A percentile compares a stretch with the other conserved stretches of the same genome.
Evolutionary conservation across 306 rosid species (phyloP).

Genomic region (Malus sieversii): DNA sequence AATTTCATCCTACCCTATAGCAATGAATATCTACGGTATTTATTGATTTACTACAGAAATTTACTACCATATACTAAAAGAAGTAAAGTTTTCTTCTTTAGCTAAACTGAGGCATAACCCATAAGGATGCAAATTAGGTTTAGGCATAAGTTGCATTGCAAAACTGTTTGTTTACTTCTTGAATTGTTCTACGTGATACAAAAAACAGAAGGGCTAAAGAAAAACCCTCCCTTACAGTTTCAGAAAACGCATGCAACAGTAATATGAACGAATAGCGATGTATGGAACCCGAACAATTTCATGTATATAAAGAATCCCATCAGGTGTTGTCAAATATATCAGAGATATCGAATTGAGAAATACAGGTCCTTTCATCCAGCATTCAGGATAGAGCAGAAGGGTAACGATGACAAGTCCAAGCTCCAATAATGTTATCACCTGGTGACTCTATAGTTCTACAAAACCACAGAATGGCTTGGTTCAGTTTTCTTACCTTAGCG

Average conservation of each 20-base stretch:
- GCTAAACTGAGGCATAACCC: too few relatives aligned
- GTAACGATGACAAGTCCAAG: neutral
- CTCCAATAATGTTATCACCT: neutral
- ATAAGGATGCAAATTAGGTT: too few relatives aligned
- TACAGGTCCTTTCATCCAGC: neutral
- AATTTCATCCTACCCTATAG: too few relatives aligned
- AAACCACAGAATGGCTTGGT: neutral
- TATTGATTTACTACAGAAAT: too few relatives aligned
- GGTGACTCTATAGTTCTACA: constrained; percentile 5
- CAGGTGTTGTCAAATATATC: too few relatives aligned
- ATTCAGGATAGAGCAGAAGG: neutral
- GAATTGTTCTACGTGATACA: too few relatives aligned
- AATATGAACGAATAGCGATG: too few relatives aligned
- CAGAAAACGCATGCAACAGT: neutral
- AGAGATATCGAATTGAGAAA: neutral
- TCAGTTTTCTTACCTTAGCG: neutral
- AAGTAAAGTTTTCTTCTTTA: too few relatives aligned
- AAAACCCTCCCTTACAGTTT: neutral
- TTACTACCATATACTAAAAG: too few relatives aligned
- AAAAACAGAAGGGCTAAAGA: neutral
- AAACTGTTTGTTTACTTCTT: too few relatives aligned
- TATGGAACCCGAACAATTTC: neutral
- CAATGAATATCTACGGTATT: too few relatives aligned
- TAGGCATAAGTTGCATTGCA: too few relatives aligned
- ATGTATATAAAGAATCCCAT: neutral